phyloP scores from a whole-genome alignment of 2,329 filamentous ascomycete genomes.

The Elsinoe arachidis region DNA sequence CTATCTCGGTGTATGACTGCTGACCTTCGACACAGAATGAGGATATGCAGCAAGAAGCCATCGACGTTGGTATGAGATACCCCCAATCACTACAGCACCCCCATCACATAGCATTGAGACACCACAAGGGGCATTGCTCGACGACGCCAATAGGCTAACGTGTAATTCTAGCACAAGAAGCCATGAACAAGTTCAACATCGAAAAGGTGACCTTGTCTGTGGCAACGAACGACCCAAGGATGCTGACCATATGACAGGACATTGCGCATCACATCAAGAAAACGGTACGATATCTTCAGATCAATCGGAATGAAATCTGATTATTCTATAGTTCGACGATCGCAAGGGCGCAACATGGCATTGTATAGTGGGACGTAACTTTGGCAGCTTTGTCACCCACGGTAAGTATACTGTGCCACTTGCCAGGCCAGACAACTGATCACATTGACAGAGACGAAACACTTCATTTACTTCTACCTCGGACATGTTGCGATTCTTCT shows the following conservation, averaged over 20 bases:
- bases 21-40: slow-evolving; percentile 56
- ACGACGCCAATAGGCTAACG: slow-evolving; percentile 15
- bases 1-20: neutral
- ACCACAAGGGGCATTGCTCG: too few species aligned
- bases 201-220: slow-evolving; percentile 50
- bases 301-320: slow-evolving; percentile 11
- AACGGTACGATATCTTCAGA: slow-evolving; percentile 48
- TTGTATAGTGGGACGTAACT: slow-evolving; percentile 97
- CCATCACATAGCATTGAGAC: neutral
- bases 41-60: slow-evolving; percentile 91
- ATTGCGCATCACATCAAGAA: slow-evolving; percentile 95
- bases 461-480: slow-evolving; percentile 99
- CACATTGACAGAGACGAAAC: slow-evolving; percentile 72
- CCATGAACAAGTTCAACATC: slow-evolving; percentile 62
- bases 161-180: slow-evolving; percentile 50
- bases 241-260: slow-evolving; percentile 49
- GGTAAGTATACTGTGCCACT: slow-evolving; percentile 47
- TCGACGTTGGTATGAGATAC: slow-evolving; percentile 77
- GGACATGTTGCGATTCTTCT: slow-evolving; percentile 96
- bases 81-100: neutral
- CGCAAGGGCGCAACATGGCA: slow-evolving; percentile 98
- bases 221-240: neutral
- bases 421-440: slow-evolving; percentile 18
- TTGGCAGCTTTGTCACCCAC: slow-evolving; percentile 97
- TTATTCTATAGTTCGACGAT: slow-evolving; percentile 72